Conservation (phyloP, 768 basidiomycete genomes). For the Dioszegia crocea region DNA sequence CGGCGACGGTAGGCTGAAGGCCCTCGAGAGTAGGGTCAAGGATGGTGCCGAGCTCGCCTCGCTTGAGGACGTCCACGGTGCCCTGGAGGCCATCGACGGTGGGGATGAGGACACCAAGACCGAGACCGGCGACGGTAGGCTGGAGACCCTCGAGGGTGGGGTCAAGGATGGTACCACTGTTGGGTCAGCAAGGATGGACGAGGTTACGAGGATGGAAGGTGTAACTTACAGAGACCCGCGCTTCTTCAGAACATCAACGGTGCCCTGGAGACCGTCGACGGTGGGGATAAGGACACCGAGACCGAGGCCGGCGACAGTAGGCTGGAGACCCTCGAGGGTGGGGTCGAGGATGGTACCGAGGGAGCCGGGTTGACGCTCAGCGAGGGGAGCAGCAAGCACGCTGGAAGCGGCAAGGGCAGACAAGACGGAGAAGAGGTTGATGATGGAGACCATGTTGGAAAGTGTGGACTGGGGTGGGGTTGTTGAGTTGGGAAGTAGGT, state of each 20-base stretch:
- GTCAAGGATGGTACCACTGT: not conserved
- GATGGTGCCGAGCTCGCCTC: no score
- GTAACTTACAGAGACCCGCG: no score
- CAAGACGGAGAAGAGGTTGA: no score
- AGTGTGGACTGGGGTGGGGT: no score
- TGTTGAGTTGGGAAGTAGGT: no score
- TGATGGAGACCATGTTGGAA: no score
- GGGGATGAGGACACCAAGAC: not conserved
- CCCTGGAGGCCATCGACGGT: not conserved
- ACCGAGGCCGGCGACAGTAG: not conserved
- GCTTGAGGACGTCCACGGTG: no score
- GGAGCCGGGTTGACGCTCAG: not conserved
- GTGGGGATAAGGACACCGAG: slow-evolving; percentile 1
- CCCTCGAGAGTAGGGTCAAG: not conserved
- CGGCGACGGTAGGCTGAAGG: not conserved
- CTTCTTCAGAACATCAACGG: not conserved
- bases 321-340: not conserved
- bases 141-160: slow-evolving; percentile 1
- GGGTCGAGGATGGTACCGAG: not conserved
- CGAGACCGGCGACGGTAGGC: not conserved
- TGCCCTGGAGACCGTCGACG: not conserved
- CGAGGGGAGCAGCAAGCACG: no score
- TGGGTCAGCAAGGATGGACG: not conserved
- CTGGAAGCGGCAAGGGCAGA: no score
- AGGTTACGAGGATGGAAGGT: no score